phyloP scores from a whole-genome alignment of 2,329 filamentous ascomycete species.

The Tetracladium maxilliforme region DNA sequence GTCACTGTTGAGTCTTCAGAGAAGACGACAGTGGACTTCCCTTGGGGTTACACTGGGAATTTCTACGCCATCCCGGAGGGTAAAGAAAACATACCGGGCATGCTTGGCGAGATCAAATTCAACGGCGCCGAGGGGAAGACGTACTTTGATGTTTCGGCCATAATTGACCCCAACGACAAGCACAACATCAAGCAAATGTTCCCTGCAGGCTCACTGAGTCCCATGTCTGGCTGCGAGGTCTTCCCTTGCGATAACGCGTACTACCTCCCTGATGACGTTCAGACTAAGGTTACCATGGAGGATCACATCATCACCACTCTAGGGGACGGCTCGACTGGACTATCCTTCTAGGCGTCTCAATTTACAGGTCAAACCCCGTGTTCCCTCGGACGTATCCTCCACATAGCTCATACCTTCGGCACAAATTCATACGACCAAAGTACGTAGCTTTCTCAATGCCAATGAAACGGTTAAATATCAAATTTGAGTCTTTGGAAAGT shows the following conservation, averaged over 20 bases:
- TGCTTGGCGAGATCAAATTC: slow-evolving; percentile 36
- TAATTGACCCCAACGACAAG: slow-evolving; percentile 33
- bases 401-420: no score
- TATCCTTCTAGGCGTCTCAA: no score
- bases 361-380: no score
- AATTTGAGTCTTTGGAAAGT: no score
- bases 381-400: no score
- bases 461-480: no score
- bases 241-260: slow-evolving; percentile 40
- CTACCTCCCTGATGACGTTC: slow-evolving; percentile 35
- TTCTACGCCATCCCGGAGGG: slow-evolving; percentile 33
- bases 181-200: slow-evolving; percentile 39
- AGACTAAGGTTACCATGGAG: slow-evolving; percentile 35
- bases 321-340: no score
- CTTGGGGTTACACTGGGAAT: no score
- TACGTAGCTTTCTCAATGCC: no score
- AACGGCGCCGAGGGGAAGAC: slow-evolving; percentile 30
- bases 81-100: slow-evolving; percentile 24
- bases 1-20: no score
- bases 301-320: slow-evolving; percentile 33
- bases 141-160: slow-evolving; percentile 45
- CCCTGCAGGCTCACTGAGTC: slow-evolving; percentile 19
- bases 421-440: no score
- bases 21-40: no score
- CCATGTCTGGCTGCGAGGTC: slow-evolving; percentile 32